Base-by-base conservation (phyloP, 306 rosid genomes). In the Gastrolobium villosum region DNA sequence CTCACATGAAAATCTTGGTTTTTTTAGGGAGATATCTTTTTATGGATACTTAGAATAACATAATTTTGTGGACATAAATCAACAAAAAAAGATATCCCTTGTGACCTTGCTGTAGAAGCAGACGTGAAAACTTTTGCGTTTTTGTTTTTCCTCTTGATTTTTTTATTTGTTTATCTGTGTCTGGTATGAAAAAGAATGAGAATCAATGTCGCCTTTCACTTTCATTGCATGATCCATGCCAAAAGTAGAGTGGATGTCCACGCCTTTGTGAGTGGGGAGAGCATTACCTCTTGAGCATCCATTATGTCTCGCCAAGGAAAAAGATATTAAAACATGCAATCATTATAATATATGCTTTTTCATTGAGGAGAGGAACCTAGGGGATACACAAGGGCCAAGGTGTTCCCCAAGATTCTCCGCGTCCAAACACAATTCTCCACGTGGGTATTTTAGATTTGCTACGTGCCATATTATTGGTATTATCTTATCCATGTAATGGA, bases 221-320 rank as follows among this genome's bases (percentile, higher is more conserved):
- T 65, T 79, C 82, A 40, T 73, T 68, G 5, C 34, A 43, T 30
- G 84, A 77, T 84, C 79, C 82, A 84, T 54, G 81, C 85, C 82
- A 81, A 84, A 88, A 84, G 82, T 41, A 72, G 74, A 26, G 87
- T 79, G 80, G 84, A 75, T 62, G 81, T 59, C 74, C 84, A 61
- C 77, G 62, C 78, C 59, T 55, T 37, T 35, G 54, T 81, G 84
- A 88, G 97, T 89, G 91, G 89, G 83, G 2, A 75, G 73, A 84
- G 85, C 97, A 89, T 83, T 86, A 87, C 76, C 72, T 48, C 48
- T 32, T 37, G 67, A 80, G 89, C 86, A 84, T 82, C 90, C 62
- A 65, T 73, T 75, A 45, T 84, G 82, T 79, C 82, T 71, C 79
- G 68, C 64, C 72, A 53, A 6, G 50, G 11, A 78, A 82, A 84